Evolutionary conservation across 139 green algal genomes (phyloP), one percentile per base, ranked within the genome.

Genomic region (Coelastrella sp.): DNA sequence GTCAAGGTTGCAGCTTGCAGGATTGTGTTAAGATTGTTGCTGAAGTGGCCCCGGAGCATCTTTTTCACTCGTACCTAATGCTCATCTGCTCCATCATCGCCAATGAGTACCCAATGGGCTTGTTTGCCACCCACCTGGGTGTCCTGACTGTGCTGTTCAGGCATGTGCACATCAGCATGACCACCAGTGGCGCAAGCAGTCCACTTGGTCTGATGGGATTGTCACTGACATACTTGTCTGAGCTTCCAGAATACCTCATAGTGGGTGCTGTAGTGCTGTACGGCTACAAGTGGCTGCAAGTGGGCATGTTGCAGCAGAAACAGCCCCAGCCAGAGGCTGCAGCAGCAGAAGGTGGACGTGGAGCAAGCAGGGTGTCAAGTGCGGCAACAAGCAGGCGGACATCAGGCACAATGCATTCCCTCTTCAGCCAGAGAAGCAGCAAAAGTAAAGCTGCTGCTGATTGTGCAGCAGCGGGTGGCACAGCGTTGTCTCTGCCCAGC

Each of bases 61-160:
- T 87, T 59, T 87, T 87, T 60, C 82, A 78, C n/a, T 63, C 25
- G 4, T 87, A 78, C 27, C 60, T 87, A 0, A 87, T 87, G 60
- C n/a, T 87, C 59, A 60, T 27, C 7, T 78, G 70, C 63, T 87
- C 82, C 8, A 19, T 87, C 0, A 24, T 24, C 8, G 82, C 82
- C 4, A 87, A 78, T 87, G 82, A 87, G 56, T 59, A 87, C 60
- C 15, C 60, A 11, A 27, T 56, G 12, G 22, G 59, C 58, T 24
- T 12, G 19, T 87, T 87, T 56, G 14, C 25, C 4, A 27, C 11
- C 0, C 82, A 87, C 4, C 60, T 87, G 8, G 9, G 27, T 35
- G 24, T 22, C 0, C 14, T 87, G 0, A 76, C 82, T 17, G 7
- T 87, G 22, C 59, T 78, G 59, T 87, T 58, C n/a, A 60, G 82